Conservation (phyloP, 23 red algal species). For the Gracilaria domingensis region DNA sequence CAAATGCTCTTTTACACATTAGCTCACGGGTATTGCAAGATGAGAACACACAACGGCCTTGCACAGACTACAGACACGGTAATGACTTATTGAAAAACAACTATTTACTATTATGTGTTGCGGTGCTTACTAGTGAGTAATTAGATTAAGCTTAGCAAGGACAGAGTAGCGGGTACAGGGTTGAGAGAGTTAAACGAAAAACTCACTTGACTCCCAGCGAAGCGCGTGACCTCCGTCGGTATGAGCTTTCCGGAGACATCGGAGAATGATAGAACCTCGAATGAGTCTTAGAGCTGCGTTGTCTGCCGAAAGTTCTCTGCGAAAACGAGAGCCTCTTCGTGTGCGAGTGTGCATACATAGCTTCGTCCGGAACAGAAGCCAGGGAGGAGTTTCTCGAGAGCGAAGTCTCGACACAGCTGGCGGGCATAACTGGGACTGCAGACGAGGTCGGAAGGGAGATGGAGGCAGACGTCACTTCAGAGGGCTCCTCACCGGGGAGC, state of each 20-base stretch:
- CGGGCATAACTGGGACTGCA: not conserved
- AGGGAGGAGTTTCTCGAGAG: conserved; percentile 53
- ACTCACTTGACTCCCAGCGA: conserved; percentile 17
- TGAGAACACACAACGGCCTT: no score
- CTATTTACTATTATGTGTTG: not conserved
- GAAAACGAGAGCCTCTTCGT: not conserved
- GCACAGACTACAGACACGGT: no score
- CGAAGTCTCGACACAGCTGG: not conserved
- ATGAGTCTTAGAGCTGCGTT: not conserved
- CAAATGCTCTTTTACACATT: no score
- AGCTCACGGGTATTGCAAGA: no score
- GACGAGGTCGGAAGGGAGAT: not conserved
- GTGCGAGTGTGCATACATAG: not conserved
- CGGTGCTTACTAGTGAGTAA: not conserved
- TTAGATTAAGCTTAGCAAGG: not conserved
- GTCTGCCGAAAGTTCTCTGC: not conserved
- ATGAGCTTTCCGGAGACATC: conserved; percentile 9
- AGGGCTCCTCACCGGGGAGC: not conserved
- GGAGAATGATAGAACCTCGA: conserved; percentile 22
- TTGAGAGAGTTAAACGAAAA: not conserved
- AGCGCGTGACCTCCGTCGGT: conserved; percentile 15
- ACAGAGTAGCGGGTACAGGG: not conserved
- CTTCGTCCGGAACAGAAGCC: conserved; percentile 26
- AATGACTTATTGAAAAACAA: not conserved
- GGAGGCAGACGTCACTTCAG: not conserved